A percentile compares a stretch with the other conserved stretches of the same genome.
Conservation (phyloP, 768 basidiomycete species). For the Agrocybe praecox region DNA sequence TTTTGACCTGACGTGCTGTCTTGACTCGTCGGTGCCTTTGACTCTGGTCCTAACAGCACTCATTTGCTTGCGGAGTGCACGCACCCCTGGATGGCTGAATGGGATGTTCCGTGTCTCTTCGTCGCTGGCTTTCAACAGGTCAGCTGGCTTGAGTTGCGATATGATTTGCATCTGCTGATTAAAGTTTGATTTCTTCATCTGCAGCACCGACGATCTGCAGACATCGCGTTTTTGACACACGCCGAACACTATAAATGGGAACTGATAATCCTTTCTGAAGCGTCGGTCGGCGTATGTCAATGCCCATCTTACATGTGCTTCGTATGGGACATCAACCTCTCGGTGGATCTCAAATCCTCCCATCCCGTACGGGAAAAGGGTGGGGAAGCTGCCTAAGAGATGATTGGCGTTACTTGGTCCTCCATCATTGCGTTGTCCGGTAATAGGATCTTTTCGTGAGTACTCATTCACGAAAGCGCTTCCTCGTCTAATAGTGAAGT, state of each 20-base stretch:
- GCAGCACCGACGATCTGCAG: not conserved
- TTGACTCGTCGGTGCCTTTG: slow-evolving; percentile 32
- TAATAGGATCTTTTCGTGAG: slow-evolving; percentile 4
- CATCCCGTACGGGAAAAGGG: slow-evolving; percentile 35
- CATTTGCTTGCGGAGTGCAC: slow-evolving; percentile 24
- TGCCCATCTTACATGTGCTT: slow-evolving; percentile 29
- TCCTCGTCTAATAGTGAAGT: slow-evolving; percentile 10
- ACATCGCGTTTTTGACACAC: slow-evolving; percentile 33
- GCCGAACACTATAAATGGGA: slow-evolving; percentile 22
- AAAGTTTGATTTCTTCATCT: slow-evolving; percentile 3
- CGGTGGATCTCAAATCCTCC: slow-evolving; percentile 33
- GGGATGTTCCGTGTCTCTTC: not conserved
- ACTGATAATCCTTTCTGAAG: slow-evolving; percentile 30
- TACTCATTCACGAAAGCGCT: slow-evolving; percentile 31
- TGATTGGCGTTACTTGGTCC: slow-evolving; percentile 22
- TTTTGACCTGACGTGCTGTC: slow-evolving; percentile 23
- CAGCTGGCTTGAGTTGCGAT: not conserved
- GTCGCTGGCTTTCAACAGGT: not conserved
- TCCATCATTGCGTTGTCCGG: slow-evolving; percentile 18
- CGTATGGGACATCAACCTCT: slow-evolving; percentile 20
- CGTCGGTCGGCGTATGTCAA: slow-evolving; percentile 29
- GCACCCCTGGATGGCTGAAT: slow-evolving; percentile 27
- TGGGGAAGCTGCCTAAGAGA: slow-evolving; percentile 28
- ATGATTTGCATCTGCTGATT: not conserved
- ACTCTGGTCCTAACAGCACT: slow-evolving; percentile 24